Base-by-base conservation (phyloP, 2,329 filamentous ascomycete species). In the Cercospora zeina region DNA sequence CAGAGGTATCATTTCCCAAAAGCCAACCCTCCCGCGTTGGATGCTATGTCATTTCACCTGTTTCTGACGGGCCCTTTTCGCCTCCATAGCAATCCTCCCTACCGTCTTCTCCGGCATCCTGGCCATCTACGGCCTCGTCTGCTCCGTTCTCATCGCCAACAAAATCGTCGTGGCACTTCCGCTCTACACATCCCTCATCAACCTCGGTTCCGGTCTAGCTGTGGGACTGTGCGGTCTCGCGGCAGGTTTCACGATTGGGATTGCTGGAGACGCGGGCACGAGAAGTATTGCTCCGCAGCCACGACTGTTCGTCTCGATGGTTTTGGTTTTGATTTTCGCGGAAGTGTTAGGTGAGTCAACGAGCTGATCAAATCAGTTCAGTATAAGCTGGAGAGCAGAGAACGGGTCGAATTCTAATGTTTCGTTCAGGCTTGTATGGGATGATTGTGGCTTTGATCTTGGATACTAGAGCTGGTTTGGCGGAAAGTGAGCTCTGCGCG, bases 321-420 rank as follows among this genome's bases (percentile, higher is more conserved):
- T 47, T 11, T n/a, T 67, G 58, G 63, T 67, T 34, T 31, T 67
- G 30, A 67, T 67, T 21, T 65, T 67, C 42, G 65, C 58, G 31
- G 59, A 64, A 47, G 62, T 62, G 4, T 53, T 64, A 7, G 62
- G 62, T 64, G 19, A 42, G 62, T 61, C 54, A 27, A 47, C 59
- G 3, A 36, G 53, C 3, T 50, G 58, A 19, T 14, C 21, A 47
- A 61, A 10, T 58, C 62, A 13, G 56, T 61, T 2, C 55, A 57
- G 11, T 54, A 50, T 14, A 7, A 60, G 24, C 58, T 61, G 8
- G 56, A 7, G 4, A 14, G 3, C 7, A 16, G 9, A 19, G 1
- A 19, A 21, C 37, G 16, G 6, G 2, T n/a, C 6, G 37, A 3
- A 8, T 10, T 19, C 19, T 45, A 19, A 45, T 19, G 51, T 13